Evolutionary conservation across 2,329 filamentous ascomycete genomes (phyloP).

Genomic region (Pyricularia pennisetigena): DNA sequence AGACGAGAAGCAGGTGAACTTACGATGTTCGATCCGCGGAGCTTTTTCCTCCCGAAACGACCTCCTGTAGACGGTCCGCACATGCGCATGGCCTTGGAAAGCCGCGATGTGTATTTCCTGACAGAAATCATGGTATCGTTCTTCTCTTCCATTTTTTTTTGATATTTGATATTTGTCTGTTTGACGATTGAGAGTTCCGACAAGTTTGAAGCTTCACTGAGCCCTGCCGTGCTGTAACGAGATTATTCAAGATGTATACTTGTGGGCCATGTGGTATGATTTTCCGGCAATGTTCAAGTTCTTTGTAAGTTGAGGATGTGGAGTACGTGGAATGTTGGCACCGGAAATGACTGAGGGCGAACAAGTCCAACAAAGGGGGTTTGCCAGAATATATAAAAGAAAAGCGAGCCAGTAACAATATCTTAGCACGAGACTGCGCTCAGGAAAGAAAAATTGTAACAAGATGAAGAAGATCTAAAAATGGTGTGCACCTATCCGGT

Average conservation of each 20-base stretch:
- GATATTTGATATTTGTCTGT: background rate
- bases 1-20: background rate
- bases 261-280: background rate
- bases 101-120: background rate
- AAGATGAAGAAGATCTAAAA: background rate
- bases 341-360: background rate
- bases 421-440: background rate
- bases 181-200: background rate
- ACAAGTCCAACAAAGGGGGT: background rate
- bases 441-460: background rate
- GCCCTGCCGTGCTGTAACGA: background rate
- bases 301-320: background rate
- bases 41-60: background rate
- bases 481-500: background rate
- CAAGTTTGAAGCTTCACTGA: background rate
- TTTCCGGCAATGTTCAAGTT: background rate
- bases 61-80: background rate
- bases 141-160: background rate
- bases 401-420: background rate
- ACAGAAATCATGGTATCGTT: background rate
- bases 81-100: conserved; percentile 3
- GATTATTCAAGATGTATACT: background rate
- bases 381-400: background rate
- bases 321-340: background rate
- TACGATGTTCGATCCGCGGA: background rate